phyloP scores from a whole-genome alignment of 768 basidiomycete genomes.

The Auricularia sp. region DNA sequence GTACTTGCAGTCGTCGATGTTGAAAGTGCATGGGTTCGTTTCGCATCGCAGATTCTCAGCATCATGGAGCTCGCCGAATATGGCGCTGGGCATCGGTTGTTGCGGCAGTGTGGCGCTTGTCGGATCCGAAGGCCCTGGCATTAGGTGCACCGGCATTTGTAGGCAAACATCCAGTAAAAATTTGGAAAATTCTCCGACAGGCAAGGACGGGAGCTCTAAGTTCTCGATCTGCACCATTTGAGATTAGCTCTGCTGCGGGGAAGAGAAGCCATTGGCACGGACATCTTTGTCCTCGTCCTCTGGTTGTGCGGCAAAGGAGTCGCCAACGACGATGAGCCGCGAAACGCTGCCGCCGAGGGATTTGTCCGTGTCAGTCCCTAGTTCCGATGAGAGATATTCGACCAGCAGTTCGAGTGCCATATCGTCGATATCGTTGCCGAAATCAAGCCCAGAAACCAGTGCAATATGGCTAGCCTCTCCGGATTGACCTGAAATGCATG shows the following conservation, averaged over 20 bases:
- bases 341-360: slow-evolving; percentile 61
- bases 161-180: slow-evolving; percentile 61
- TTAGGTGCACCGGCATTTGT: slow-evolving; percentile 73
- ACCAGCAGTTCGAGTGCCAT: slow-evolving; percentile 76
- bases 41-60: slow-evolving; percentile 62
- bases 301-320: slow-evolving; percentile 57
- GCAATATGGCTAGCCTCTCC: slow-evolving; percentile 68
- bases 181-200: background rate
- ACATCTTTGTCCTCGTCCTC: slow-evolving; percentile 23
- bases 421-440: slow-evolving; percentile 50
- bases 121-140: slow-evolving; percentile 85
- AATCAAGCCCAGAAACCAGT: slow-evolving; percentile 72
- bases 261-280: background rate
- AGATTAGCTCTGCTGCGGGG: no score
- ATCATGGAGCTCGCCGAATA: slow-evolving; percentile 60
- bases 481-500: slow-evolving; percentile 8
- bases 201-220: background rate
- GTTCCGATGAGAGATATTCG: slow-evolving; percentile 83
- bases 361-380: slow-evolving; percentile 59
- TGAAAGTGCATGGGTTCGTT: slow-evolving; percentile 86
- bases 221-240: background rate
- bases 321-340: slow-evolving; percentile 80
- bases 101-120: slow-evolving; percentile 86
- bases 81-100: slow-evolving; percentile 83
- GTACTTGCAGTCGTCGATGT: slow-evolving; percentile 38